Base-by-base conservation (phyloP, 2,329 filamentous ascomycete species). In the Penicillium janthinellum region DNA sequence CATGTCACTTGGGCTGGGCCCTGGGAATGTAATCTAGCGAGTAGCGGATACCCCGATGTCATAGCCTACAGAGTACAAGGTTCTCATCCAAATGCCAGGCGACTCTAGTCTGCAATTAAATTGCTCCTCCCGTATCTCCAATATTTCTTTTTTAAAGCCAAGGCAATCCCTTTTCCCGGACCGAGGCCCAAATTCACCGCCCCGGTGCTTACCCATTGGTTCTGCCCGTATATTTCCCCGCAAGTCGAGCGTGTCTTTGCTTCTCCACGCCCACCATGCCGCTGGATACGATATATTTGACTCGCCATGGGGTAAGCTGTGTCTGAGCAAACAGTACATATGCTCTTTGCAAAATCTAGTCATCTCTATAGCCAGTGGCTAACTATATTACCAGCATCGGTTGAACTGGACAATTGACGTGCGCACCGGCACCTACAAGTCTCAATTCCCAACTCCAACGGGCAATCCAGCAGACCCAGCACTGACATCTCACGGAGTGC, bases 341-440 rank as follows among this genome's bases (percentile, higher is more conserved):
- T 8, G 12, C 31, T 49, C n/a, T 31, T n/a, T 20, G 12, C 38
- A 10, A 5, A 15, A 15, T 28, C 12, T 11, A n/a, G 15, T 3
- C 3, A 15, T 47, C 8, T 20, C 11, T 31, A 2, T 35, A 15
- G 14, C 17, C 4, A 34, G 14, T 14, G 12, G 12, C 37, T 56
- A 31, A 51, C 44, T 41, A 20, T 55, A 53, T 34, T 34, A 42
- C 48, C 75, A 96, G 93, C 96, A 96, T 77, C 92, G 95, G 63
- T 89, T 90, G 65, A 92, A 90, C 74, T 98, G 93, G 92, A 86
- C 86, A 45, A 91, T 98, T 61, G 88, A 98, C 77, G 86, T 88
- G 48, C 79, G 83, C 62, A 94, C 91, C 39, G 94, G 95, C 55
- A 83, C 83, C 67, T 98, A 98, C 80, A 85, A 84, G 56, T 82